phyloP scores from a whole-genome alignment of 495 filamentous ascomycete species.

The Penicillium maclennaniae region DNA sequence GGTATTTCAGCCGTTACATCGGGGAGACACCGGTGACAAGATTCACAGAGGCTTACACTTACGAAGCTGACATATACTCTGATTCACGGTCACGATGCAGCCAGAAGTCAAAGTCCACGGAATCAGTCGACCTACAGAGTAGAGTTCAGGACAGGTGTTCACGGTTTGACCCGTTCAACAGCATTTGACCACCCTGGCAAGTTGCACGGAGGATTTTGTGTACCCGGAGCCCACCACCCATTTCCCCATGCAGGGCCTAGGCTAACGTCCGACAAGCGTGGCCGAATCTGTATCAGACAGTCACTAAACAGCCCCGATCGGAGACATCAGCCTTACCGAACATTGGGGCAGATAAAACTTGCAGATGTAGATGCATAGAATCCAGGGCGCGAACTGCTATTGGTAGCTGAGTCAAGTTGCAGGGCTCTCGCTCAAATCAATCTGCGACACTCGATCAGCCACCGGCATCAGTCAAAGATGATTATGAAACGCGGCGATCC shows the following conservation, averaged over 20 bases:
- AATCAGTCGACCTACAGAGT: not conserved
- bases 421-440: not conserved
- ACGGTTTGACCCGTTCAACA: not conserved
- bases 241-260: conserved; percentile 1
- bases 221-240: not conserved
- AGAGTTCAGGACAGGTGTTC: not conserved
- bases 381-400: not conserved
- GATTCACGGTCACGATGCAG: not conserved
- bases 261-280: not conserved
- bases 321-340: not conserved
- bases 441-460: not conserved
- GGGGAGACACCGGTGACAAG: not conserved
- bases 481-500: not conserved
- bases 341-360: not conserved
- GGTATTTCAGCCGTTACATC: not conserved
- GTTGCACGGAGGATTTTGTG: not conserved
- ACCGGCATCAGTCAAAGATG: not conserved
- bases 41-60: not conserved
- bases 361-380: not conserved
- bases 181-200: not conserved
- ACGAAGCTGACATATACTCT: not conserved
- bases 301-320: not conserved
- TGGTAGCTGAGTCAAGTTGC: not conserved
- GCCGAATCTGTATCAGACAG: not conserved
- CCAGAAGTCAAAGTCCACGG: not conserved